Evolutionary conservation across 2,329 filamentous ascomycete species (phyloP).

Genomic region (Fragosphaeria purpurea): DNA sequence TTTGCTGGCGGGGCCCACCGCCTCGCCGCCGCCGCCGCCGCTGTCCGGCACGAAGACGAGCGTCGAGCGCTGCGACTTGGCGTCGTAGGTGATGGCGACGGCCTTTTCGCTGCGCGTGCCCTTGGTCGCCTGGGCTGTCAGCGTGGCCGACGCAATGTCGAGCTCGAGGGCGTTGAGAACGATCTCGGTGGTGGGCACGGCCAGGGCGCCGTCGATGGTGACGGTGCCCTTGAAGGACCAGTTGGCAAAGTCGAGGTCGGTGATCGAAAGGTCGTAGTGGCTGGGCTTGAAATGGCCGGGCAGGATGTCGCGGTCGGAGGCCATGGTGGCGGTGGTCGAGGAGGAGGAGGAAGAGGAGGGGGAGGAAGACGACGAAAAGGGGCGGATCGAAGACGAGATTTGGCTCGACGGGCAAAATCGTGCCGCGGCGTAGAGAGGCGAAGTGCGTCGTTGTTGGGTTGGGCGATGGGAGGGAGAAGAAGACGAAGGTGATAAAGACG

Average conservation of each 20-base stretch:
- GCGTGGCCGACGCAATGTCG: slow-evolving; percentile 56
- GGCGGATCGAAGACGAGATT: too few relatives aligned
- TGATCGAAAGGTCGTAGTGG: slow-evolving; percentile 78
- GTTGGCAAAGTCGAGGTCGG: slow-evolving; percentile 63
- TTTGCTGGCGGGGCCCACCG: slow-evolving; percentile 54
- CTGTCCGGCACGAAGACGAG: slow-evolving; percentile 59
- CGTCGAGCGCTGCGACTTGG: slow-evolving; percentile 71
- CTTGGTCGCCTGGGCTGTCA: slow-evolving; percentile 49
- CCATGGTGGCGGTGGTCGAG: slow-evolving; percentile 28
- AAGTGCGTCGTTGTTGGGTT: too few relatives aligned
- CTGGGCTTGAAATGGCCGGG: slow-evolving; percentile 61
- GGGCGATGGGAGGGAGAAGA: too few relatives aligned
- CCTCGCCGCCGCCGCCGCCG: slow-evolving; percentile 1
- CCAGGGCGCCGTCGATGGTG: slow-evolving; percentile 62
- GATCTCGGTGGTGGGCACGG: slow-evolving; percentile 62
- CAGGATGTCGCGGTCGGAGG: slow-evolving; percentile 49
- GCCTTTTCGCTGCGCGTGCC: slow-evolving; percentile 48
- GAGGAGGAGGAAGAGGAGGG: not conserved
- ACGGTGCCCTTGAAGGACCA: slow-evolving; percentile 79
- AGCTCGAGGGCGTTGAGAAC: slow-evolving; percentile 80
- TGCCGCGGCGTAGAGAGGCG: too few relatives aligned
- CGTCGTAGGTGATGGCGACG: slow-evolving; percentile 67
- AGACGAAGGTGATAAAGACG: too few relatives aligned
- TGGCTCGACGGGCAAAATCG: too few relatives aligned
- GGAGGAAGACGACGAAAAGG: too few relatives aligned